These are phyloP conservation scores for Biscogniauxia sp. DNA, from an alignment of 2,329 filamentous ascomycete genomes.

Conservation along the genomic window DNA sequence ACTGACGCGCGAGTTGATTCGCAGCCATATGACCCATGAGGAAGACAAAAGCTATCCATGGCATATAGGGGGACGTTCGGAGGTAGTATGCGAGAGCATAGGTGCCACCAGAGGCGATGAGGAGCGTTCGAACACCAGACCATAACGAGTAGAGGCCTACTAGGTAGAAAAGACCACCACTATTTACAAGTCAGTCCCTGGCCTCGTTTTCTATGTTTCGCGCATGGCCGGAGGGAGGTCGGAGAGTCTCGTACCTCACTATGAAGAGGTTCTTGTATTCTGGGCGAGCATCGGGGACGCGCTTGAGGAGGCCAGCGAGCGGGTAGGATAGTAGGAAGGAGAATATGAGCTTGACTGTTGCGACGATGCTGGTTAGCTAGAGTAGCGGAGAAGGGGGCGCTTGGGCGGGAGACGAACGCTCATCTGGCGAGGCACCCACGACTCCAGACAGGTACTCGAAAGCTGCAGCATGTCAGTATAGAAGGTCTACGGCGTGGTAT, in stretches of 20 bases:
- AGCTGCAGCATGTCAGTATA: conserved; percentile 33
- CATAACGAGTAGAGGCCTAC: conserved; percentile 92
- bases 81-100: conserved; percentile 84
- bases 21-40: conserved; percentile 94
- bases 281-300: conserved; percentile 81
- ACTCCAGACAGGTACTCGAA: conserved; percentile 42
- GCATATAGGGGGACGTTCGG: conserved; percentile 83
- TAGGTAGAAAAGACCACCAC: conserved; percentile 71
- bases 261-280: conserved; percentile 86
- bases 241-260: conserved; percentile 55
- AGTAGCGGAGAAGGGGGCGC: not conserved
- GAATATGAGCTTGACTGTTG: conserved; percentile 83
- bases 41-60: conserved; percentile 92
- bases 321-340: conserved; percentile 92
- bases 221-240: not conserved
- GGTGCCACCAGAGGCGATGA: conserved; percentile 74
- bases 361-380: conserved; percentile 10
- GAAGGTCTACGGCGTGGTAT: not conserved
- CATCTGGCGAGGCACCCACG: conserved; percentile 45
- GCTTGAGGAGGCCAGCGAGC: conserved; percentile 81
- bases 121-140: conserved; percentile 74
- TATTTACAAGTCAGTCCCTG: conserved; percentile 17
- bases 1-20: conserved; percentile 82
- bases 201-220: not conserved
- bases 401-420: conserved; percentile 38